Evolutionary conservation across 768 basidiomycete genomes (phyloP), one percentile per base, ranked within the genome.

Genomic region (Mycena alexandri): DNA sequence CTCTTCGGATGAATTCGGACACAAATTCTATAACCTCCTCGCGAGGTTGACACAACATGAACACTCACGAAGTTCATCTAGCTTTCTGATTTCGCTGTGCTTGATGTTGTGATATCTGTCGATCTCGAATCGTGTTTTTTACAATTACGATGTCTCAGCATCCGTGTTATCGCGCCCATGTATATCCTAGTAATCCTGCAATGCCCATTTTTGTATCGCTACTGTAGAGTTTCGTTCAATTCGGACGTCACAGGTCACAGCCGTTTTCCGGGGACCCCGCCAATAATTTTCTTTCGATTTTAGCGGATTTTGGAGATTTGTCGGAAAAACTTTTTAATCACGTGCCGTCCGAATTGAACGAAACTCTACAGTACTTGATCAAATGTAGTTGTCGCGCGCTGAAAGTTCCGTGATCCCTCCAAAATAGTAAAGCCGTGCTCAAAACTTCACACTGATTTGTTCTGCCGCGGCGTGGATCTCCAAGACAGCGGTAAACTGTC

Each of bases 361-460:
- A n/a, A n/a, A n/a, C n/a, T n/a, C n/a, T n/a, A n/a, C n/a, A n/a
- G n/a, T n/a, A n/a, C 38, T 11, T 38, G 38, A 29, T 29, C 29
- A 29, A 48, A 48, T 42, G 62, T 43, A 61, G 60, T 16, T 16
- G 42, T 44, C 52, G 42, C 51, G 19, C 2, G 8, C 21, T 43
- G 53, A 55, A 47, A 17, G 44, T 56, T 41, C 62, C 53, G 62
- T 63, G 62, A 63, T 63, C 5, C 41, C 38, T 63, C 51, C 29
- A 29, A 29, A 29, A 29, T 29, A 29, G 29, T 29, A 55, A 46
- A 50, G 42, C 10, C 25, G 7, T 1, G 21, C 19, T 38, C n/a
- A 24, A 50, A 22, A 33, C 8, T 56, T 48, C 63, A 12, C 53
- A 48, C 42, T n/a, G 46, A 25, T 14, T 56, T 36, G 38, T 38